These are phyloP conservation scores for Plasmodium yoelii DNA, from an alignment of 169 alveolate genomes.

Conservation along the genomic window DNA sequence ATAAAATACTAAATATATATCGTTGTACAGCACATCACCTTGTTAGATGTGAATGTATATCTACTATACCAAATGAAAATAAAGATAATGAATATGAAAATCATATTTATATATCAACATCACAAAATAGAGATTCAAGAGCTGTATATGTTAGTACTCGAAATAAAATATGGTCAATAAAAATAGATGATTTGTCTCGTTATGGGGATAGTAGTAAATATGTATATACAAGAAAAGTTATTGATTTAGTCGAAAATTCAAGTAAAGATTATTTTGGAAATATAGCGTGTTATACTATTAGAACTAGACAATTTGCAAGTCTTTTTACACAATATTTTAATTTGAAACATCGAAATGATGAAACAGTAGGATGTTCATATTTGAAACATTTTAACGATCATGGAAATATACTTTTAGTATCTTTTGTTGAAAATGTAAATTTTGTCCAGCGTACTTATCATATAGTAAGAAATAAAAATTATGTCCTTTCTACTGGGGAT, in stretches of 20 bases:
- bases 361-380: conserved; percentile 45
- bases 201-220: neutral
- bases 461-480: conserved; percentile 14
- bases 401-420: conserved; percentile 8
- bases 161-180: conserved; percentile 33
- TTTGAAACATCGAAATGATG: neutral
- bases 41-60: conserved; percentile 7
- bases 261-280: conserved; percentile 31
- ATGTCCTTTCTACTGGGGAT: conserved; percentile 28
- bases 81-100: neutral
- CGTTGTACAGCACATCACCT: conserved; percentile 3
- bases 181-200: neutral
- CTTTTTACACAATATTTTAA: neutral
- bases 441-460: conserved; percentile 53
- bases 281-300: conserved; percentile 39
- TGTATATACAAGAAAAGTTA: conserved; percentile 17
- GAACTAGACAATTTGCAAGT: too few relatives aligned
- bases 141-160: conserved; percentile 29
- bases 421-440: conserved; percentile 41
- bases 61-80: conserved; percentile 38
- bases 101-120: conserved; percentile 18
- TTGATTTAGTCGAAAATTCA: conserved; percentile 18
- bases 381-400: conserved; percentile 28
- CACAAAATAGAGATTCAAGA: conserved; percentile 12
- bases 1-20: conserved; percentile 7